Evolutionary conservation across 352 stramenopile species (phyloP).

Genomic region (Globisporangium lucens): DNA sequence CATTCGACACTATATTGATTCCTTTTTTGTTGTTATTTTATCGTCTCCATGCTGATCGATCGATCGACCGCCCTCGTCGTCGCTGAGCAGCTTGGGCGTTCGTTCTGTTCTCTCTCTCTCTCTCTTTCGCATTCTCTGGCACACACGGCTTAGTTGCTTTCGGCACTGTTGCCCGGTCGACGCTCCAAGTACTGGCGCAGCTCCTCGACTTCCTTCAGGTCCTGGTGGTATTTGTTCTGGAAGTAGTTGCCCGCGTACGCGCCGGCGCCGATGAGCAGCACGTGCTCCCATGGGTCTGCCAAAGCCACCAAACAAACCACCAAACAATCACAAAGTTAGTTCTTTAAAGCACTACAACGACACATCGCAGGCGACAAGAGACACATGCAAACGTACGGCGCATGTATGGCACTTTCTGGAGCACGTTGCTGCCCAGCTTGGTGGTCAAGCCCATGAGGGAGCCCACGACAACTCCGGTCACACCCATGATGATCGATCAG

Average conservation of each 20-base stretch:
- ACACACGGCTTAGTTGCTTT: constrained; percentile 33
- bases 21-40: background rate
- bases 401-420: constrained; percentile 85
- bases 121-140: background rate
- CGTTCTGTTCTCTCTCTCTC: background rate
- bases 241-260: constrained; percentile 56
- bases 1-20: constrained; percentile 6
- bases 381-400: constrained; percentile 46
- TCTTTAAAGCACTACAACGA: background rate
- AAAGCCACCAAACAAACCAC: background rate
- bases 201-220: constrained; percentile 74
- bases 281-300: constrained; percentile 78
- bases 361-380: background rate
- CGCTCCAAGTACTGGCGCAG: constrained; percentile 71
- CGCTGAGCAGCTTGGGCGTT: background rate
- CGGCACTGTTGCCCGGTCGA: constrained; percentile 36
- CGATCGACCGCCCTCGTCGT: background rate
- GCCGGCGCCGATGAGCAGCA: constrained; percentile 67
- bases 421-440: constrained; percentile 78
- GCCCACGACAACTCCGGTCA: constrained; percentile 64
- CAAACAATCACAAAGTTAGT: background rate
- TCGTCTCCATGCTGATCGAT: background rate
- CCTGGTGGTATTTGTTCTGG: constrained; percentile 74
- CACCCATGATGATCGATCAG: constrained; percentile 42
- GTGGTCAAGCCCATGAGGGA: constrained; percentile 76